Evolutionary conservation across 2,329 filamentous ascomycete species (phyloP), one percentile per base, ranked within the genome.

Genomic region (Aspergillus japonicus): DNA sequence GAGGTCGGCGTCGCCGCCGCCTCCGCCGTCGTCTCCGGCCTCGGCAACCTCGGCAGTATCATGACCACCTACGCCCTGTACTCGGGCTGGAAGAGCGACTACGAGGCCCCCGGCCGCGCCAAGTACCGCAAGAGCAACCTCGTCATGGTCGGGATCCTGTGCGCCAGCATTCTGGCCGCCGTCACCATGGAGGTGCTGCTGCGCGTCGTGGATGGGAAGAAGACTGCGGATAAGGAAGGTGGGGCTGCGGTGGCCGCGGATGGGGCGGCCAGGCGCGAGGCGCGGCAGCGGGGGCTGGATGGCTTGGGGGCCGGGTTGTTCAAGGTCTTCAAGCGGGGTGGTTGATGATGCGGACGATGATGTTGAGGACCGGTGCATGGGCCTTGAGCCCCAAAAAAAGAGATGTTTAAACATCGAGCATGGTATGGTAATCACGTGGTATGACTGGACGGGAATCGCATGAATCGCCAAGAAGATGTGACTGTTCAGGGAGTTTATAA

Each of bases 1-100:
- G 92, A 96, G 75, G 91, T 96, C 23, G 92, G 92, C 57, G 92
- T 96, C 6, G 92, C 92, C 4, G 89, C 92, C 14, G 92, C 92
- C 0, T 87, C 89, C 1, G 92, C 92, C 2, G 82, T 96, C 11
- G 92, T 96, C 0, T 95, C 91, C 0, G 92, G 92, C 0, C 81
- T 96, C 44, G 92, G 92, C 0, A 96, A 96, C 70, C 80, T 96
- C 19, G 92, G 92, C 31, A 92, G 89, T 69, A 90, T 96, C 60
- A 83, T 90, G 57, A 96, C 91, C 2, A 96, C 92, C 0, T 96
- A 96, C 72, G 92, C 92, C 12, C 79, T 96, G 51, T 96, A 96
- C 75, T 89, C 88, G 0, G 92, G 92, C 31, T 96, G 92, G 92
- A 85, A 88, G 2, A 88, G 83, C 48, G 92, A 96, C 73, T 85